A percentile compares a stretch with the other conserved stretches of the same genome.
These are phyloP conservation scores for Tetrapyrgos nigripes DNA, from an alignment of 1,284 basidiomycete species.

Conservation along the genomic window DNA sequence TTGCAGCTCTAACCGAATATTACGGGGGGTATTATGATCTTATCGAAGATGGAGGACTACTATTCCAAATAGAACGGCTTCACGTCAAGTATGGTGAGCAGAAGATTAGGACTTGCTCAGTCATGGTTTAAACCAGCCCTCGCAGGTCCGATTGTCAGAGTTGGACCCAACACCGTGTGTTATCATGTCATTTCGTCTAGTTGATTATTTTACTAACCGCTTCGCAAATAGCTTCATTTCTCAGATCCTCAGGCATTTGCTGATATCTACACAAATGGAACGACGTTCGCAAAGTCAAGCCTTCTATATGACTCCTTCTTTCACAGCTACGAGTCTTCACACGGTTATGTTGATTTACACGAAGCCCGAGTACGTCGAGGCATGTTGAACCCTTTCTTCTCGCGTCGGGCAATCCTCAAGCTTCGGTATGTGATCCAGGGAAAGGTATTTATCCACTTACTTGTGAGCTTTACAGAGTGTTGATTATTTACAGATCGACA, in stretches of 20 bases:
- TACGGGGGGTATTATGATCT: conserved; percentile 11
- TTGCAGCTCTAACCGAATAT: conserved; percentile 3
- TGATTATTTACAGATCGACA: background rate
- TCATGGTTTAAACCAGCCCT: background rate
- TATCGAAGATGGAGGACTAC: background rate
- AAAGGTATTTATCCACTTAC: background rate
- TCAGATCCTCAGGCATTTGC: conserved; percentile 3
- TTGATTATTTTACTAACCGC: background rate
- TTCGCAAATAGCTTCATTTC: conserved; percentile 6
- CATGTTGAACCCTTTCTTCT: conserved; percentile 7
- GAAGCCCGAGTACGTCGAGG: background rate
- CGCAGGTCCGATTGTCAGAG: conserved; percentile 11
- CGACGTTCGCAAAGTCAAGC: conserved; percentile 2
- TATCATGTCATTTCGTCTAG: background rate
- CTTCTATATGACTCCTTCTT: background rate
- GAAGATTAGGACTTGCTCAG: background rate
- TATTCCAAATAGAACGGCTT: conserved; percentile 3
- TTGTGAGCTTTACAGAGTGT: background rate
- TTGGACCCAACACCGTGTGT: conserved; percentile 12
- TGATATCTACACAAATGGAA: conserved; percentile 9
- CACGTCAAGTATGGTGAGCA: conserved; percentile 6
- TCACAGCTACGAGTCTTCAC: background rate
- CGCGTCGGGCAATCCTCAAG: conserved; percentile 3
- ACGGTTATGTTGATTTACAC: background rate
- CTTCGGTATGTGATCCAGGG: conserved; percentile 1